These are phyloP conservation scores for Suhomyces vadensis DNA, from an alignment of 805 yeast genomes.

Conservation along the genomic window DNA sequence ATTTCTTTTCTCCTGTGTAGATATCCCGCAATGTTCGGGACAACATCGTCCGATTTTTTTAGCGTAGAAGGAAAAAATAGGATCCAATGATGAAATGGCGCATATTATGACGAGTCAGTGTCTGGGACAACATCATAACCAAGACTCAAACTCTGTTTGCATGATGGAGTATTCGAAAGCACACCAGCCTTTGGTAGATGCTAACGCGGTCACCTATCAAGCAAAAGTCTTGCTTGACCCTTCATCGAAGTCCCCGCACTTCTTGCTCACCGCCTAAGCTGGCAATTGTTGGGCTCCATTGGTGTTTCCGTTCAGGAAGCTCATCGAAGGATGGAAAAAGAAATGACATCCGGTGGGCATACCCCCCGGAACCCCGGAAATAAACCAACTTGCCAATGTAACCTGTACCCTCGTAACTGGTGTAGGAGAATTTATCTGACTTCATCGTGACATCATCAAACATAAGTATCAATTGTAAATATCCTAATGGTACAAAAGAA, in stretches of 20 bases:
- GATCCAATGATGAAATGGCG: slow-evolving; percentile 5
- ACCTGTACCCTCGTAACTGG: slow-evolving; percentile 1
- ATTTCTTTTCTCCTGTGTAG: not conserved
- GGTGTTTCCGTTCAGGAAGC: not conserved
- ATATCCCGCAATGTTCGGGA: not conserved
- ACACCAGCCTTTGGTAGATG: too few relatives aligned
- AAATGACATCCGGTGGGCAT: not conserved
- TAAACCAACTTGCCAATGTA: not conserved
- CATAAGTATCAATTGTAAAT: not conserved
- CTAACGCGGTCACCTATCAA: too few relatives aligned
- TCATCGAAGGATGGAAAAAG: not conserved
- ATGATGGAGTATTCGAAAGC: too few relatives aligned
- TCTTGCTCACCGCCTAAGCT: too few relatives aligned
- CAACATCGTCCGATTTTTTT: not conserved
- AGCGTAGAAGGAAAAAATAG: not conserved
- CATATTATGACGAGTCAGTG: slow-evolving; percentile 1
- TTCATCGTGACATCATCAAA: slow-evolving; percentile 10
- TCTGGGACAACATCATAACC: not conserved
- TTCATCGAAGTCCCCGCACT: too few relatives aligned
- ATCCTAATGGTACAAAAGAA: not conserved
- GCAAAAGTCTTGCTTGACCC: too few relatives aligned
- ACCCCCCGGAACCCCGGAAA: not conserved
- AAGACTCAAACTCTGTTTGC: not conserved
- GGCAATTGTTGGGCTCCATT: not conserved
- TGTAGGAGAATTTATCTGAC: slow-evolving; percentile 4